Evolutionary conservation across 108 stramenopile species (phyloP), one percentile per base, ranked within the genome.

Genomic region (Schizochytrium sp.): DNA sequence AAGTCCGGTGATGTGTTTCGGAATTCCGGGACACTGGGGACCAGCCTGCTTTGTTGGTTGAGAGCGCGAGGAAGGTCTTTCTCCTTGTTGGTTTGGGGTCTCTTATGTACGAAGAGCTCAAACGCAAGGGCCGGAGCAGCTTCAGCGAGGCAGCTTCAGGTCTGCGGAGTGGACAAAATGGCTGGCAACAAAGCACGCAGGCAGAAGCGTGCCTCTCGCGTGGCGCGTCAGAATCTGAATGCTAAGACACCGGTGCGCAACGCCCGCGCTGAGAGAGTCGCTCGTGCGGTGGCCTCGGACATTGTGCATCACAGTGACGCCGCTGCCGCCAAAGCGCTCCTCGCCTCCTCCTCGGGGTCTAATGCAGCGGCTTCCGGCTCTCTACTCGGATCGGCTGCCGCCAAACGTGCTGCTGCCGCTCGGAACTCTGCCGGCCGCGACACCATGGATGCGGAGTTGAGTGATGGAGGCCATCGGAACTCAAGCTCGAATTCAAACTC

Each of bases 161-260:
- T n/a, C 19, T n/a, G 59, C 19, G 19, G 59, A n/a, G 19, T 17
- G 28, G 28, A n/a, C 59, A n/a, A 17, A n/a, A 60, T 60, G 59
- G 59, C 59, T 17, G 59, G 59, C 59, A 60, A 60, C 59, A 60
- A 60, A n/a, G 59, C 59, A n/a, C 59, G 59, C 59, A 60, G 59
- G 59, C 59, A 60, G 59, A 17, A n/a, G 59, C 59, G 59, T n/a
- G 59, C 59, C 19, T n/a, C 17, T 17, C 59, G 1, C 0, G 59
- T 0, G 0, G 59, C 59, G 59, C 59, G 59, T n/a, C 17, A n/a
- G 19, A 60, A 60, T 17, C 59, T n/a, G 59, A 17, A n/a, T n/a
- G 59, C 59, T n/a, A 60, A 60, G 59, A 60, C 59, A 17, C 19
- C 59, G 59, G 59, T n/a, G 59, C 19, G 28, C 19, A 17, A n/a